Base-by-base conservation (phyloP, 306 rosid species). In the Prosopis cineraria region DNA sequence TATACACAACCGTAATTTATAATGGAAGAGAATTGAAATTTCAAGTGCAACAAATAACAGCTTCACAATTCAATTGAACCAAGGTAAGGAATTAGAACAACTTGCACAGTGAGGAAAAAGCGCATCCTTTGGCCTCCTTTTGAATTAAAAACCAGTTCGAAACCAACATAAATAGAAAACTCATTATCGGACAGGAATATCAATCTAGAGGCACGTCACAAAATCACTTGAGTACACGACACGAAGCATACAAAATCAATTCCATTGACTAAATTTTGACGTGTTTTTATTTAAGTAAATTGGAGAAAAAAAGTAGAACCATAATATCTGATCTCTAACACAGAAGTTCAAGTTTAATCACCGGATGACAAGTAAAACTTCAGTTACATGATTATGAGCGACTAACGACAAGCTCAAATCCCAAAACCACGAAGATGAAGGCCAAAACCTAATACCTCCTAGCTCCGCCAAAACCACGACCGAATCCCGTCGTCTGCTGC, bases 361-460 rank as follows among this genome's bases (percentile, higher is more conserved):
- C 17, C 9, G 17, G 73, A 9, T 37, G 47, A n/a, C 10, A 20
- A 69, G 37, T 17, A 14, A 69, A 27, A 44, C 36, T 45, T 45
- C 0, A 43, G 7, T 25, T 14, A 27, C 39, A 29, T 29, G 27
- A 20, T 10, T 11, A 44, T 43, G 25, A 44, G 24, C 16, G 9
- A 69, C 40, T 69, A 44, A 27, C 25, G 58, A 69, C 0, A 29
- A 22, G 45, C 17, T 14, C 20, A 68, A 25, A 40, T 13, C 20
- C 9, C 25, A 69, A 69, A 43, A 44, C 24, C 25, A 29, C 34
- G 41, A 44, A 3, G 22, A 70, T 47, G 10, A 29, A 10, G 19
- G 30, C 60, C 25, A 72, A 53, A 36, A 44, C 52, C 36, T 62
- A 86, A 73, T 40, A 87, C 88, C 93, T 89, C 81, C 91, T 78